phyloP scores from a whole-genome alignment of 2,329 filamentous ascomycete genomes.

The Fusarium mangiferae region DNA sequence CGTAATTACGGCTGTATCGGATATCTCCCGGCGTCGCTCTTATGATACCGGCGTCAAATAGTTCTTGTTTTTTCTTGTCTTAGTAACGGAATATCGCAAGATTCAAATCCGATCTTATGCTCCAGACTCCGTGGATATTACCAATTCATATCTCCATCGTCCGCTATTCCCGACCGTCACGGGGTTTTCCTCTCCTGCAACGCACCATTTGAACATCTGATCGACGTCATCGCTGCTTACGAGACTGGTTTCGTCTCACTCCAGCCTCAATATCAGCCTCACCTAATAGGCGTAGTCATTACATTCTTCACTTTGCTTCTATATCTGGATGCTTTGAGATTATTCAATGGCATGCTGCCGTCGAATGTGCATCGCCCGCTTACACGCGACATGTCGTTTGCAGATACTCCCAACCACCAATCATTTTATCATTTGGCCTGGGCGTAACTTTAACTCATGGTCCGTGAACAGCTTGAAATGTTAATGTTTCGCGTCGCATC shows the following conservation, averaged over 20 bases:
- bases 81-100: conserved; percentile 9
- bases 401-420: not conserved
- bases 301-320: conserved; percentile 10
- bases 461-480: conserved; percentile 23
- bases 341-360: not conserved
- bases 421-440: not conserved
- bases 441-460: conserved; percentile 14
- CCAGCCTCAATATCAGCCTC: conserved; percentile 27
- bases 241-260: conserved; percentile 30
- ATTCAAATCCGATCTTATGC: conserved; percentile 11
- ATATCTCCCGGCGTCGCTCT: conserved; percentile 15
- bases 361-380: conserved; percentile 10
- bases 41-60: not conserved
- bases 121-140: conserved; percentile 8
- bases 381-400: conserved; percentile 27
- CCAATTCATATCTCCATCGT: conserved; percentile 5
- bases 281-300: not conserved
- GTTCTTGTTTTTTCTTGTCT: not conserved
- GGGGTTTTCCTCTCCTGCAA: conserved; percentile 6
- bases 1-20: conserved; percentile 44
- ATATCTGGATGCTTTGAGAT: conserved; percentile 7
- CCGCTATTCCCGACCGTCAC: conserved; percentile 21
- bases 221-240: conserved; percentile 33
- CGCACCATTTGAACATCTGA: not conserved
- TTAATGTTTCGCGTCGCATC: conserved; percentile 14